A percentile compares a stretch with the other conserved stretches of the same genome.
Evolutionary conservation across 495 filamentous ascomycete species (phyloP).

Genomic region (Podospora comata): DNA sequence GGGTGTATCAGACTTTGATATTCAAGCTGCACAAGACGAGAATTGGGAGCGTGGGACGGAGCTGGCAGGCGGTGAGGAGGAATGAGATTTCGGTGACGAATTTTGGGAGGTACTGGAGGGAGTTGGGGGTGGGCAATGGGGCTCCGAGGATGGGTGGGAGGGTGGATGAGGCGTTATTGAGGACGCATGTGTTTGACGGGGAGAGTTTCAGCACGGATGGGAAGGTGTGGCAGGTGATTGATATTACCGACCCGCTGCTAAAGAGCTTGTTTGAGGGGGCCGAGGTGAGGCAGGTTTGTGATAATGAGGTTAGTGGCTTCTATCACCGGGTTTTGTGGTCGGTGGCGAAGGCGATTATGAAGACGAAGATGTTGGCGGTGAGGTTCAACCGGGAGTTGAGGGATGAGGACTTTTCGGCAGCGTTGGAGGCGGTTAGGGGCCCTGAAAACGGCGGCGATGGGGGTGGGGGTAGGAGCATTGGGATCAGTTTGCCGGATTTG

Average conservation of each 20-base stretch:
- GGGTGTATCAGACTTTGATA: conserved; percentile 81
- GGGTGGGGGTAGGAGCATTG: conserved; percentile 41
- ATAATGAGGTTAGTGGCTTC: conserved; percentile 71
- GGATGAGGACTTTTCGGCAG: conserved; percentile 50
- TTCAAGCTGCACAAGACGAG: conserved; percentile 59
- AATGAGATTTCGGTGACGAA: conserved; percentile 32
- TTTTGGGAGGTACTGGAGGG: conserved; percentile 35
- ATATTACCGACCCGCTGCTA: conserved; percentile 77
- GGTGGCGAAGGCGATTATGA: conserved; percentile 82
- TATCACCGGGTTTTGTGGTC: conserved; percentile 71
- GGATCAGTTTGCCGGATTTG: conserved; percentile 52
- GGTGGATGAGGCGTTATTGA: conserved; percentile 34
- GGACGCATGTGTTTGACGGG: conserved; percentile 80
- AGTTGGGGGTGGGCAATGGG: conserved; percentile 35
- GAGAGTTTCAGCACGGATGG: conserved; percentile 63
- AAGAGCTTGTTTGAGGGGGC: conserved; percentile 49
- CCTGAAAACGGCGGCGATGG: conserved; percentile 34
- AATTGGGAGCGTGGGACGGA: conserved; percentile 43
- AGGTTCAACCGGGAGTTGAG: conserved; percentile 42
- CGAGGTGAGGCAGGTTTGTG: conserved; percentile 48
- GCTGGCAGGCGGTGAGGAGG: conserved; percentile 41
- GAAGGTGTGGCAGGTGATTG: conserved; percentile 89
- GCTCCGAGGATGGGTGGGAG: conserved; percentile 24
- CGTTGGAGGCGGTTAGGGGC: conserved; percentile 39
- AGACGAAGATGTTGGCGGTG: conserved; percentile 66